A percentile compares a stretch with the other conserved stretches of the same genome.
These are phyloP conservation scores for Aspergillus niger DNA, from an alignment of 2,329 filamentous ascomycete species.

Conservation along the genomic window DNA sequence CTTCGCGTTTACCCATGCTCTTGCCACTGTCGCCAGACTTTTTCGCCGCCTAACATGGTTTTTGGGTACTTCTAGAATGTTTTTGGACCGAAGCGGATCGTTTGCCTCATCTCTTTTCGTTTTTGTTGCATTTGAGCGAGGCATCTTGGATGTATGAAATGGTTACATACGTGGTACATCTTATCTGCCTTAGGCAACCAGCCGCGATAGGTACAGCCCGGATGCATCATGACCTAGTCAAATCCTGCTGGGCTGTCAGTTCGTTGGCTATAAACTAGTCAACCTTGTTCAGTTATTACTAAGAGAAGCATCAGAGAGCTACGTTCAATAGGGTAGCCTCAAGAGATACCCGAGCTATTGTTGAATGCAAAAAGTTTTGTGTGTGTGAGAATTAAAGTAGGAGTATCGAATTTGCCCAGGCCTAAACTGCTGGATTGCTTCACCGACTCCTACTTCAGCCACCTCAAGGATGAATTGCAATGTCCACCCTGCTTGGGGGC, in stretches of 20 bases:
- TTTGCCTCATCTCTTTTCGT: neutral
- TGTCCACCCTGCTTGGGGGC: neutral
- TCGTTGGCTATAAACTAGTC: neutral
- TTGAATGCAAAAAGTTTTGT: neutral
- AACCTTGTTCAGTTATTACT: neutral
- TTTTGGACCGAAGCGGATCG: neutral
- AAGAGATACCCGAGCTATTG: neutral
- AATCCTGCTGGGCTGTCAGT: constrained; percentile 6
- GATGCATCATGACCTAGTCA: constrained; percentile 4
- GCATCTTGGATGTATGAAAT: neutral
- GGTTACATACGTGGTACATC: neutral
- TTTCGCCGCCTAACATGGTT: neutral
- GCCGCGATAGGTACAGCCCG: neutral
- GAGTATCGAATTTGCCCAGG: neutral
- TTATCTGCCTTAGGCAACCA: neutral
- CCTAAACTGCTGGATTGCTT: neutral
- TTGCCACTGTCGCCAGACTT: neutral
- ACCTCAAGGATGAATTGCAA: neutral
- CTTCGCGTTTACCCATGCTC: neutral
- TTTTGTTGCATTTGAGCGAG: neutral
- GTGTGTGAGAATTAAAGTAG: neutral
- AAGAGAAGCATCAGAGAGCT: neutral
- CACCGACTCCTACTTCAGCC: constrained; percentile 11
- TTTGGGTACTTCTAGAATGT: constrained; percentile 1
- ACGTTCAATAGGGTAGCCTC: neutral